phyloP scores from a whole-genome alignment of 768 basidiomycete species.

The Trametes cinnabarina region DNA sequence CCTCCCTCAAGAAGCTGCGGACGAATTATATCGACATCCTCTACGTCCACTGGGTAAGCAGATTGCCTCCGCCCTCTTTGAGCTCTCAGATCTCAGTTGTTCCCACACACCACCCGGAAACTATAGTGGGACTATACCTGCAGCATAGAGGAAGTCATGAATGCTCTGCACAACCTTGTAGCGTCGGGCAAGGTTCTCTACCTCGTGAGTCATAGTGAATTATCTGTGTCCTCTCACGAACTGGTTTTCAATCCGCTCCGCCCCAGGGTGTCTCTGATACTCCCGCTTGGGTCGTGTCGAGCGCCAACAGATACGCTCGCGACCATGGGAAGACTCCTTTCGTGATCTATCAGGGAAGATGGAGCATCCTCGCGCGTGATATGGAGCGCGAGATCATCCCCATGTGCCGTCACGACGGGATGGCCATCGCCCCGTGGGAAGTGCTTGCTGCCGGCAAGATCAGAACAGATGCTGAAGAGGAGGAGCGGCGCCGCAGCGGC shows the following conservation, averaged over 20 bases:
- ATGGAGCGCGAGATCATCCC: constrained; percentile 45
- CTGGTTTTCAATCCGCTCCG: not conserved
- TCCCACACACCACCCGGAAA: too few species aligned
- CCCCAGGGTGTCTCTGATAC: constrained; percentile 29
- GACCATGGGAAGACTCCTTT: constrained; percentile 41
- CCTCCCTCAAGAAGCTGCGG: constrained; percentile 47
- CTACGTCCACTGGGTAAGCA: constrained; percentile 44
- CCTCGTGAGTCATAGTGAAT: constrained; percentile 31
- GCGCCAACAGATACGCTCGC: constrained; percentile 40
- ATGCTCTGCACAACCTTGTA: constrained; percentile 40
- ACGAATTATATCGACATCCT: constrained; percentile 61
- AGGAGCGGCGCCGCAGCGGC: constrained; percentile 27
- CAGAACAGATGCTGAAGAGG: constrained; percentile 39
- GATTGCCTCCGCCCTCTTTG: too few species aligned
- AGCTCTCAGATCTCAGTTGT: too few species aligned
- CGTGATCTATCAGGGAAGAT: constrained; percentile 41
- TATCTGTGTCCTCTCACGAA: too few species aligned
- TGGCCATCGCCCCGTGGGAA: constrained; percentile 42
- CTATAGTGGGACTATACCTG: constrained; percentile 37
- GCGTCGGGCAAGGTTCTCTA: constrained; percentile 42
- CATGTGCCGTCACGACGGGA: constrained; percentile 26
- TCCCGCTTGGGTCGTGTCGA: constrained; percentile 38
- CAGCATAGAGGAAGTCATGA: constrained; percentile 41
- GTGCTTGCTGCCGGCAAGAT: constrained; percentile 42
- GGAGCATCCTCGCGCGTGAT: constrained; percentile 35